Conservation (phyloP, 2,329 filamentous ascomycete species). For the Curvularia sp. region DNA sequence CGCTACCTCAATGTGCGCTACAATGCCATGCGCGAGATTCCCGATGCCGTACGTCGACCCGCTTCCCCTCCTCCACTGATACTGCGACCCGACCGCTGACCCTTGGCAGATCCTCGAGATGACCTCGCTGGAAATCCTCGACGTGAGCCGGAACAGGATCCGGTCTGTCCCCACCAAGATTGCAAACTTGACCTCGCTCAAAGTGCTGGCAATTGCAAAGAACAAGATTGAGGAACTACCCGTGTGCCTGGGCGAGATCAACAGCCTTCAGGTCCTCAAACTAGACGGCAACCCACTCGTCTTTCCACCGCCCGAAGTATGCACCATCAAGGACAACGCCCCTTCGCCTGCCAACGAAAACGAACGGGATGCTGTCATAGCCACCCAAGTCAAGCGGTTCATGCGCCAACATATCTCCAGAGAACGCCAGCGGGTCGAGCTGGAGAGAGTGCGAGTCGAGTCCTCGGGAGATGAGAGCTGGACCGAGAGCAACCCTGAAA, state of each 20-base stretch:
- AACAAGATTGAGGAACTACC: slow-evolving; percentile 88
- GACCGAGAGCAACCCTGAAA: slow-evolving; percentile 74
- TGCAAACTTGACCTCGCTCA: slow-evolving; percentile 79
- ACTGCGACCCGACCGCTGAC: slow-evolving; percentile 16
- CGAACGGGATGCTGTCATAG: slow-evolving; percentile 66
- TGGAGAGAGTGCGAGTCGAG: slow-evolving; percentile 51
- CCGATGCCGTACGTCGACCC: slow-evolving; percentile 62
- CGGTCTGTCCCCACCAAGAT: slow-evolving; percentile 79
- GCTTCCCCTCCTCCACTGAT: background rate
- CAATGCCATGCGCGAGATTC: slow-evolving; percentile 74
- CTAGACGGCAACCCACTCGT: slow-evolving; percentile 85
- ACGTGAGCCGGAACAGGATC: slow-evolving; percentile 88
- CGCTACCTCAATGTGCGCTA: slow-evolving; percentile 82
- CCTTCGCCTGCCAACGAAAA: slow-evolving; percentile 61
- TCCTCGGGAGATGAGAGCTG: slow-evolving; percentile 58
- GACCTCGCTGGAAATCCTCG: slow-evolving; percentile 86
- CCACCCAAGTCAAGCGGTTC: slow-evolving; percentile 66
- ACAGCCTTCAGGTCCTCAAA: slow-evolving; percentile 85
- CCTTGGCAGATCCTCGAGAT: slow-evolving; percentile 79
- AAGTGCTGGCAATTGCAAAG: slow-evolving; percentile 85
- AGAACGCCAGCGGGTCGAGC: slow-evolving; percentile 42
- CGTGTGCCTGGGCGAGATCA: slow-evolving; percentile 85
- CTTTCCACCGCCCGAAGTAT: slow-evolving; percentile 68
- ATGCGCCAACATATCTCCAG: slow-evolving; percentile 56
- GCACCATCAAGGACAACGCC: slow-evolving; percentile 50